A percentile compares a stretch with the other conserved stretches of the same genome.
Evolutionary conservation across 2,329 filamentous ascomycete species (phyloP).

Genomic region (Claviceps sp.): DNA sequence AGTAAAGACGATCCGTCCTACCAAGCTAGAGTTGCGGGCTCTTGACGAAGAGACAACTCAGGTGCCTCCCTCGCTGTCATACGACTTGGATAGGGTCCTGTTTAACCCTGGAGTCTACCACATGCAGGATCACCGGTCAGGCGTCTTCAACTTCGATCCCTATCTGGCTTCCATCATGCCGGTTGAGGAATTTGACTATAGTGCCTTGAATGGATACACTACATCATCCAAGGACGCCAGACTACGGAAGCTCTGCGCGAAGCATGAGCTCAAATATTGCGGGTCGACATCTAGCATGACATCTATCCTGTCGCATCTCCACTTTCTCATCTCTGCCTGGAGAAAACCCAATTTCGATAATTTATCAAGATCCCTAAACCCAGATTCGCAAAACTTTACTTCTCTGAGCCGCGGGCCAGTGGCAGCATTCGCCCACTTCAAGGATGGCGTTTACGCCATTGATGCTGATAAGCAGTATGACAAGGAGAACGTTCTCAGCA

Average conservation of each 20-base stretch:
- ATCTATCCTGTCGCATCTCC: constrained; percentile 72
- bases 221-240: constrained; percentile 76
- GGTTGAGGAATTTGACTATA: constrained; percentile 81
- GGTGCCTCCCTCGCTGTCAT: constrained; percentile 39
- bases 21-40: constrained; percentile 14
- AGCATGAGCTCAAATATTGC: constrained; percentile 64
- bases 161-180: constrained; percentile 92
- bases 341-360: constrained; percentile 53
- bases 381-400: constrained; percentile 55
- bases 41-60: constrained; percentile 18
- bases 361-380: constrained; percentile 53
- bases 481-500: constrained; percentile 70
- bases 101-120: constrained; percentile 93
- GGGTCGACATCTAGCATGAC: constrained; percentile 98
- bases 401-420: constrained; percentile 57
- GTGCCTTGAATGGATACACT: constrained; percentile 71
- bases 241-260: constrained; percentile 53
- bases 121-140: constrained; percentile 74
- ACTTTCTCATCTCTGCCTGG: constrained; percentile 80
- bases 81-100: constrained; percentile 75
- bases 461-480: constrained; percentile 93
- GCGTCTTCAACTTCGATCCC: constrained; percentile 93
- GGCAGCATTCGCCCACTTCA: constrained; percentile 69
- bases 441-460: constrained; percentile 80
- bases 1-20: constrained; percentile 17